Conservation (phyloP, 2,329 filamentous ascomycete species). For the Apiospora malaysiana region DNA sequence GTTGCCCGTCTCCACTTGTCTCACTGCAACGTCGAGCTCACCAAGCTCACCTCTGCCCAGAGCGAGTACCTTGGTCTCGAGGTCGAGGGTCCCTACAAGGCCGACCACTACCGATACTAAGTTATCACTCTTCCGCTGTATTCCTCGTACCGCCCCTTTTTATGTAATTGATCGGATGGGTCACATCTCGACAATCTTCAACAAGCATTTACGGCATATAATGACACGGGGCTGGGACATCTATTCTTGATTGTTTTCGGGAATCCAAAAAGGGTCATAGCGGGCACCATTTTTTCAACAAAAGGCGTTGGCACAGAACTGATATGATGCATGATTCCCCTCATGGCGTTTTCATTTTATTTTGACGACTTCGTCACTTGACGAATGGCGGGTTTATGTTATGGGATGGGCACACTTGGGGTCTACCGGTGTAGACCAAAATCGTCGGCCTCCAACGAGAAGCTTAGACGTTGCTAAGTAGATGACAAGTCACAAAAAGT, state of each 20-base stretch:
- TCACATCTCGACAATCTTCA: constrained; percentile 34
- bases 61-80: constrained; percentile 92
- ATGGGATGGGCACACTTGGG: background rate
- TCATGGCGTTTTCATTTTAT: constrained; percentile 42
- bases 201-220: constrained; percentile 40
- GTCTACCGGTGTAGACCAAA: constrained; percentile 17
- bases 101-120: constrained; percentile 83
- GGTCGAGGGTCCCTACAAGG: constrained; percentile 92
- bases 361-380: constrained; percentile 16
- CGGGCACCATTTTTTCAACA: constrained; percentile 45
- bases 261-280: constrained; percentile 36
- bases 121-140: constrained; percentile 26
- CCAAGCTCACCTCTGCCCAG: constrained; percentile 83
- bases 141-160: background rate
- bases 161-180: constrained; percentile 22
- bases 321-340: constrained; percentile 44
- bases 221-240: constrained; percentile 26
- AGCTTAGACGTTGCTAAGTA: constrained; percentile 3
- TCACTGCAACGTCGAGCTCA: constrained; percentile 95
- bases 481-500: constrained; percentile 16
- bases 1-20: constrained; percentile 91
- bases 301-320: constrained; percentile 44
- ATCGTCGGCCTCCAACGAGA: constrained; percentile 4
- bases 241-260: constrained; percentile 25
- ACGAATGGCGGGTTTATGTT: background rate